Conservation (phyloP, 805 yeast species). For the Starmerella lactis-condensi region DNA sequence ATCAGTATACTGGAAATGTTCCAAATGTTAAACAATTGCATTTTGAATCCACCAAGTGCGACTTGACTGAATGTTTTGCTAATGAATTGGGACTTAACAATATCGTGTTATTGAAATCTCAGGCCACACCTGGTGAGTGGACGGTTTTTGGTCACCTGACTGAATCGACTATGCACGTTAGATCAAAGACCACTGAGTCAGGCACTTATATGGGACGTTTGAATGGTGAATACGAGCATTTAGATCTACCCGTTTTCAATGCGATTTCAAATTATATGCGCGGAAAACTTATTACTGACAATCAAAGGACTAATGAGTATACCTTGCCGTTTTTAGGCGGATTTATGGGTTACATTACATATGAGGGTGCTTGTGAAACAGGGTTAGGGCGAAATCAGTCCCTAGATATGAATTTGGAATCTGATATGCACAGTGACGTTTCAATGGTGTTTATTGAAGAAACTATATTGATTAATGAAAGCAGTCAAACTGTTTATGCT, state of each 20-base stretch:
- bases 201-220: conserved; percentile 11
- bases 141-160: conserved; percentile 51
- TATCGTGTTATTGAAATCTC: conserved; percentile 53
- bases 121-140: conserved; percentile 73
- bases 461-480: conserved; percentile 9
- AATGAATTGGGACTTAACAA: conserved; percentile 24
- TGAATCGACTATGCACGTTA: conserved; percentile 9
- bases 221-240: conserved; percentile 1
- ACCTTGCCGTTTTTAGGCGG: conserved; percentile 81
- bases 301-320: conserved; percentile 11
- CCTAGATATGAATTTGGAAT: conserved; percentile 3
- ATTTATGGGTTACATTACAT: conserved; percentile 63
- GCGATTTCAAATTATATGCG: conserved; percentile 12
- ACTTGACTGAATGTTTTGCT: too few species aligned
- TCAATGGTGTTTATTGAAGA: conserved; percentile 15
- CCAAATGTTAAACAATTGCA: background rate
- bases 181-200: conserved; percentile 10
- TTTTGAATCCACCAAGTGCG: too few species aligned
- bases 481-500: conserved; percentile 1
- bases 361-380: conserved; percentile 44
- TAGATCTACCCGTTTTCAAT: background rate
- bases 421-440: conserved; percentile 14
- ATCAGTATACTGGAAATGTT: too few species aligned
- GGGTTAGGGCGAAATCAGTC: too few species aligned
- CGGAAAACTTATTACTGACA: conserved; percentile 15